Base-by-base conservation (phyloP, 495 filamentous ascomycete genomes). In the Aspergillus cristatus region DNA sequence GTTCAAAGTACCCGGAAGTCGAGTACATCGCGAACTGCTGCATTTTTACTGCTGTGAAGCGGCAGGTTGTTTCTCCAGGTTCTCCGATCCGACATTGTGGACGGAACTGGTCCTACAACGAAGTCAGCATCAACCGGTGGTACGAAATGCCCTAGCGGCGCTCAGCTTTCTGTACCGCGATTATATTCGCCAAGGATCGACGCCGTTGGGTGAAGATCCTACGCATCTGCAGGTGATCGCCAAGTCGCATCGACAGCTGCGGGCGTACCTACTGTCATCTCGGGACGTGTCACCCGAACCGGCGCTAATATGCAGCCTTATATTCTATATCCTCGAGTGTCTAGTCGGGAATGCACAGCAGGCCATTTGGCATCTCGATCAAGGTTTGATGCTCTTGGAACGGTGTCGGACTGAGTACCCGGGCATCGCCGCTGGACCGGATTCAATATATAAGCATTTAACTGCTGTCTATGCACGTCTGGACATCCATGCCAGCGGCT, bases 71-170 rank as follows among this genome's bases (percentile, higher is more conserved):
- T 42, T 72, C 3, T 54, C 62, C 6, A 60, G 60, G 14, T 62
- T 58, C 38, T 67, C 67, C 17, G 59, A 58, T 18, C 38, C 57
- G 8, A 48, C 53, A 0, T 60, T 72, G 29, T 71, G 65, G 67
- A 50, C 52, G 11, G 46, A 44, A 7, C 42, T 61, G 8, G 51
- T 73, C 12, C 46, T 67, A 1, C 60, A 65, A 38, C 51, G 54
- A 29, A 55, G 55, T 22, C 47, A 63, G 28, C 35, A 50, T 17
- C 48, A 62, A 30, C 58, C 64, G 13, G 48, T 63, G 2, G 53
- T 70, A 17, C 58, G 62, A 10, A 62, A 65, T 50, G 60, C 63
- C 14, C 48, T 67, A 1, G 55, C 65, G 34, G 57, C 64, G 0
- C 50, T 71, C 7, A 63, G 54, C 7, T 42, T 45, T 3, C 37